Percentiles rank a stretch among this genome's conserved stretches.
Evolutionary conservation across 768 basidiomycete species (phyloP).

Genomic region (Boletus sp.): DNA sequence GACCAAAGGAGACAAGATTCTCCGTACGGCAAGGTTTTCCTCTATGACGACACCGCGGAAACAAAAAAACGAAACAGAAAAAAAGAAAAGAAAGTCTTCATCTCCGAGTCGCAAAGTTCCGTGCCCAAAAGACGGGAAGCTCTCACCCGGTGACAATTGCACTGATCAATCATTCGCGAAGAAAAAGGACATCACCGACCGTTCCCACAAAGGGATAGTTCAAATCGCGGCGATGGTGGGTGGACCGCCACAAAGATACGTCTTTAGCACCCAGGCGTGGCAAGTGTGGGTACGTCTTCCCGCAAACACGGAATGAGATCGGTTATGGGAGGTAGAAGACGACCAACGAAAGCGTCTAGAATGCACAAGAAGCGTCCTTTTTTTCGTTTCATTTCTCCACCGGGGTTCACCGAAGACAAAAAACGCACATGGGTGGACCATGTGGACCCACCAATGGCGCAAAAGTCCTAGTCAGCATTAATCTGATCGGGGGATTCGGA

Average conservation of each 20-base stretch:
- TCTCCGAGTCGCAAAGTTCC: constrained; percentile 5
- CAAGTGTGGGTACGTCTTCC: neutral
- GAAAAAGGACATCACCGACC: neutral
- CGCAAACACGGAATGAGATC: neutral
- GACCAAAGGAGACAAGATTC: neutral
- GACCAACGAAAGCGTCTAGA: neutral
- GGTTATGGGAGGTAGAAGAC: neutral
- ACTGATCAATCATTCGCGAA: neutral
- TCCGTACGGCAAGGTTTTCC: neutral
- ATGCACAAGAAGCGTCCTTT: neutral
- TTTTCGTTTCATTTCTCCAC: neutral
- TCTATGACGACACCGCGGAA: neutral
- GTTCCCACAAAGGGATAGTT: constrained; percentile 1
- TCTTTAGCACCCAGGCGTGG: neutral
- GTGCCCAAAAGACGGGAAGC: constrained; percentile 1
- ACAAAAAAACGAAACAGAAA: neutral
- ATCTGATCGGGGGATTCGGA: neutral
- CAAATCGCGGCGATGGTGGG: neutral
- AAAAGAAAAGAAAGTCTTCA: neutral
- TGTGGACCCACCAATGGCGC: neutral
- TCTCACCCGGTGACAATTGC: constrained; percentile 3
- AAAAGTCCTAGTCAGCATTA: neutral
- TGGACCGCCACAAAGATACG: neutral
- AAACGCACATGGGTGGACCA: neutral
- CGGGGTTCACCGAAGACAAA: neutral